phyloP scores from a whole-genome alignment of 2,329 filamentous ascomycete genomes.

The Blastomyces emzantsi region DNA sequence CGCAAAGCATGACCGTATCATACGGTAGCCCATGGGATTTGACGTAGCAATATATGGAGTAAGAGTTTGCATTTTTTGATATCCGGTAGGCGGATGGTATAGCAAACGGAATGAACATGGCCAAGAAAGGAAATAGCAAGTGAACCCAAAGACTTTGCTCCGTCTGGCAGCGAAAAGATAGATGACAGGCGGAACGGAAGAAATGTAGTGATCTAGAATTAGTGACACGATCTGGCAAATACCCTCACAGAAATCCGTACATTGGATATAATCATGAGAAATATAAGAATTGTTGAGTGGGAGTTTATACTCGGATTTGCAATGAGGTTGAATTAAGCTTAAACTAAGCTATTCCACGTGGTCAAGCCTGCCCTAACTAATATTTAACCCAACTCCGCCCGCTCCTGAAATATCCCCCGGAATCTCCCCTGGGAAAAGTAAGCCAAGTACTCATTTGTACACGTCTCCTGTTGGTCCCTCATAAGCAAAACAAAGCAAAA shows the following conservation, averaged over 20 bases:
- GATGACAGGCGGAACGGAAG: background rate
- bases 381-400: too few species aligned
- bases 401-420: too few species aligned
- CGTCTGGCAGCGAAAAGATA: background rate
- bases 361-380: background rate
- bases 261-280: background rate
- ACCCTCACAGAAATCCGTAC: background rate
- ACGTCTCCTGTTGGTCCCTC: too few species aligned
- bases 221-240: background rate
- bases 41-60: background rate
- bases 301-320: too few species aligned
- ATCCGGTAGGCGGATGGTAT: background rate
- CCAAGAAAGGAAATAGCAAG: background rate
- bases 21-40: background rate
- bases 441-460: too few species aligned
- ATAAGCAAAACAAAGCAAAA: too few species aligned
- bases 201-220: background rate
- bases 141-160: background rate
- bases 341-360: background rate
- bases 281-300: too few species aligned
- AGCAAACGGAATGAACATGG: background rate
- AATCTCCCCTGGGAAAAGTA: too few species aligned
- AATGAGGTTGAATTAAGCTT: background rate
- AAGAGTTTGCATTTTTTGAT: background rate
- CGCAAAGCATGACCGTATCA: background rate